Evolutionary conservation across 371 early-diverging fungal genomes (phyloP).

Genomic region (Amoeboaphelidium protococcarum): DNA sequence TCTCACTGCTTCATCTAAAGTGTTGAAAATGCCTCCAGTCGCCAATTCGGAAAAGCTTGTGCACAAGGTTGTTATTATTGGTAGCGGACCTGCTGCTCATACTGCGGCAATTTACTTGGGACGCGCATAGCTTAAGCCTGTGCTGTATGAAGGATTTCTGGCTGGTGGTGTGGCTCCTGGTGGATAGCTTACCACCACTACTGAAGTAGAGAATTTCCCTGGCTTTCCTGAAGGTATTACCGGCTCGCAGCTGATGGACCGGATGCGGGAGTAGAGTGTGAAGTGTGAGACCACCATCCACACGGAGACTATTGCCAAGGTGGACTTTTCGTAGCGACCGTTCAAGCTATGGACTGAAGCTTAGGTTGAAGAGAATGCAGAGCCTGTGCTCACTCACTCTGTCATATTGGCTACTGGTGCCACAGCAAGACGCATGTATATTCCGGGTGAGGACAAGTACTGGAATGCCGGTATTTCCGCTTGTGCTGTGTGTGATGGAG

Average conservation of each 20-base stretch:
- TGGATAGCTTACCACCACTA: constrained; percentile 28
- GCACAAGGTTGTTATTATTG: constrained; percentile 10
- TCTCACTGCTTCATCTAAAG: too few species aligned
- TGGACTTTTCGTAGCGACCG: constrained; percentile 48
- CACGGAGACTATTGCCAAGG: constrained; percentile 67
- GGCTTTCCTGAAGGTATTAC: constrained; percentile 16
- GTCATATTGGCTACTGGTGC: constrained; percentile 96
- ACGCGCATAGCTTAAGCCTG: constrained; percentile 67
- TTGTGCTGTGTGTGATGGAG: constrained; percentile 98
- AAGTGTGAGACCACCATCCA: constrained; percentile 55
- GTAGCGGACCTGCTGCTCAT: constrained; percentile 88
- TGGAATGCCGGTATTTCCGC: constrained; percentile 96
- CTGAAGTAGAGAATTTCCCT: constrained; percentile 22
- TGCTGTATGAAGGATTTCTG: constrained; percentile 91
- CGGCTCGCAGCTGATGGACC: constrained; percentile 11
- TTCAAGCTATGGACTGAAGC: constrained; percentile 79
- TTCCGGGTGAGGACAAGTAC: constrained; percentile 44
- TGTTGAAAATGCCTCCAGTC: too few species aligned
- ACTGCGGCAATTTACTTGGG: constrained; percentile 87
- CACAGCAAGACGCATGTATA: constrained; percentile 58
- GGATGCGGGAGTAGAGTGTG: constrained; percentile 48
- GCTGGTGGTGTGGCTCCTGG: constrained; percentile 67
- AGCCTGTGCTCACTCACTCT: constrained; percentile 29
- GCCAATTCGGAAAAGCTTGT: too few species aligned
- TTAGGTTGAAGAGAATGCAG: constrained; percentile 17